phyloP scores from a whole-genome alignment of 2,329 filamentous ascomycete genomes.

The Zymoseptoria ardabiliae region DNA sequence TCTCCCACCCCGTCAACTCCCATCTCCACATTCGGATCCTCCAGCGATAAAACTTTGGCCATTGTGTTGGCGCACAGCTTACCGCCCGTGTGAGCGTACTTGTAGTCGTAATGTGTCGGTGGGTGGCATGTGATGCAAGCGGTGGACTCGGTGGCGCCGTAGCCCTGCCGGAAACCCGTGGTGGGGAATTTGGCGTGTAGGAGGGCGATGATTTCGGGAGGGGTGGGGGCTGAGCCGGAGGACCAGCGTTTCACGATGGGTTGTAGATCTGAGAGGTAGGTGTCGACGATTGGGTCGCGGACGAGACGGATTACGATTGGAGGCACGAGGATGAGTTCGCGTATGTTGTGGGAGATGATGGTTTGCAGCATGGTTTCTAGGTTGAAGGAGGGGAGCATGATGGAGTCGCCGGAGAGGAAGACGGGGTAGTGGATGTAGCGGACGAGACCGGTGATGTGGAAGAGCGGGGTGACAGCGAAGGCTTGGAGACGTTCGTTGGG shows the following conservation, averaged over 20 bases:
- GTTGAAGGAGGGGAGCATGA: slow-evolving; percentile 57
- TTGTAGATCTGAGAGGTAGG: slow-evolving; percentile 47
- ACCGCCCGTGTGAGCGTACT: slow-evolving; percentile 50
- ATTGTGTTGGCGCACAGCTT: slow-evolving; percentile 51
- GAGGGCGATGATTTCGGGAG: slow-evolving; percentile 49
- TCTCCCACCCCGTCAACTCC: slow-evolving; percentile 47
- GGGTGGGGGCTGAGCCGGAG: slow-evolving; percentile 53
- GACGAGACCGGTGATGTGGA: slow-evolving; percentile 56
- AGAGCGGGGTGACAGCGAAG: slow-evolving; percentile 51
- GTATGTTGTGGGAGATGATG: slow-evolving; percentile 44
- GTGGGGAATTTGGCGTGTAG: slow-evolving; percentile 50
- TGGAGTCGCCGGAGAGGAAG: slow-evolving; percentile 53
- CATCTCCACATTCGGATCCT: slow-evolving; percentile 41
- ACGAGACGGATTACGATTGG: slow-evolving; percentile 55
- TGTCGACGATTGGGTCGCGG: slow-evolving; percentile 45
- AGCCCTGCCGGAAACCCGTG: slow-evolving; percentile 58
- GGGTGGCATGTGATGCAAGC: slow-evolving; percentile 57
- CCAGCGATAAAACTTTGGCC: slow-evolving; percentile 51
- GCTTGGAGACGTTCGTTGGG: slow-evolving; percentile 40
- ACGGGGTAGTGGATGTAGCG: slow-evolving; percentile 56
- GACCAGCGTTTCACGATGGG: slow-evolving; percentile 45
- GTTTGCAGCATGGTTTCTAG: slow-evolving; percentile 49
- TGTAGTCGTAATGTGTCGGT: slow-evolving; percentile 48
- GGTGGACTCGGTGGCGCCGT: slow-evolving; percentile 63
- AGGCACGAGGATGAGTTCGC: slow-evolving; percentile 51